Conservation (phyloP, 148 eudicot genomes). For the Nyssa sinensis region DNA sequence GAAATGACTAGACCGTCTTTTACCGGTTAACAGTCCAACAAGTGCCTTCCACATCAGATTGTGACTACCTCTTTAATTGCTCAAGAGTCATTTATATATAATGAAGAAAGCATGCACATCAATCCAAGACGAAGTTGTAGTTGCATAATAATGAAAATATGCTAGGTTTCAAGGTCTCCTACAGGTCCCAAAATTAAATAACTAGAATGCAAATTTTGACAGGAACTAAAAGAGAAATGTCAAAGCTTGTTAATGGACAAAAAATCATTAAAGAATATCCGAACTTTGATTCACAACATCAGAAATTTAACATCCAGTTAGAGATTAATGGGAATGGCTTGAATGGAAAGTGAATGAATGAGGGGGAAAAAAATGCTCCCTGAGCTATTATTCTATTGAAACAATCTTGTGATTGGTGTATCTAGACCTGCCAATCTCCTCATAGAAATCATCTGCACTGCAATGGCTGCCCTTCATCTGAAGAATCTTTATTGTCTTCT, state of each 20-base stretch:
- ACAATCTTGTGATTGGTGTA: slow-evolving; percentile 63
- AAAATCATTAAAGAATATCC: background rate
- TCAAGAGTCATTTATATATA: too few species aligned
- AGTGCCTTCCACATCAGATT: too few species aligned
- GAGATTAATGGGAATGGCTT: background rate
- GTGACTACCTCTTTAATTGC: too few species aligned
- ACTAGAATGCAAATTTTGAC: too few species aligned
- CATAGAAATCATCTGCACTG: slow-evolving; percentile 92
- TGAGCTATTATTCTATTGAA: slow-evolving; percentile 49
- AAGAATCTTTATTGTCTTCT: slow-evolving; percentile 73
- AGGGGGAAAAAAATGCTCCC: slow-evolving; percentile 4
- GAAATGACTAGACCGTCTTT: too few species aligned
- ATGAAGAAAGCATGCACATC: too few species aligned
- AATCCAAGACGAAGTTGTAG: too few species aligned
- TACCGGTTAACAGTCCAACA: too few species aligned
- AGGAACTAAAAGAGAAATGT: background rate
- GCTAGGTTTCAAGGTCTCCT: too few species aligned
- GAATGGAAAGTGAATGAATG: background rate
- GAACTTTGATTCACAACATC: background rate
- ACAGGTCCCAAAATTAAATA: too few species aligned
- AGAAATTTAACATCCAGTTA: background rate
- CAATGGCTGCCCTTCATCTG: slow-evolving; percentile 93
- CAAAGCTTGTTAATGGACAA: background rate
- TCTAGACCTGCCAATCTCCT: slow-evolving; percentile 73
- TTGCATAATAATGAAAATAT: too few species aligned